phyloP scores from a whole-genome alignment of 2,329 filamentous ascomycete species.

The Cytospora leucostoma region DNA sequence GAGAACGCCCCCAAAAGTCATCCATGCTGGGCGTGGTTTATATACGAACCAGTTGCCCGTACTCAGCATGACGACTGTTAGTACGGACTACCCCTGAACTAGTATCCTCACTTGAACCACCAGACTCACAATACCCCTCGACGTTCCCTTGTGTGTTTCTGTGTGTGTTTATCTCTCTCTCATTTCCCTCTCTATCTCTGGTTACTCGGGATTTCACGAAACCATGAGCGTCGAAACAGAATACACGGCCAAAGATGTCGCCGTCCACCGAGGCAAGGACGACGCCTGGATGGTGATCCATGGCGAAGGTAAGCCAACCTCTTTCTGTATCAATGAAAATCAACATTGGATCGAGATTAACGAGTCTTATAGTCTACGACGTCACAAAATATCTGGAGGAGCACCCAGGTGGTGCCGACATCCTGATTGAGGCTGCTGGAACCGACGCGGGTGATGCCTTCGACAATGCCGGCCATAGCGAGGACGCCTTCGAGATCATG shows the following conservation, averaged over 20 bases:
- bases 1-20: conserved; percentile 12
- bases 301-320: conserved; percentile 47
- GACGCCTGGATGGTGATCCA: conserved; percentile 60
- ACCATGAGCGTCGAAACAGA: conserved; percentile 30
- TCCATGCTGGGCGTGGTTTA: conserved; percentile 6
- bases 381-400: conserved; percentile 59
- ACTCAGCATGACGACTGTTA: conserved; percentile 1
- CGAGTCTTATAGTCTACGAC: conserved; percentile 53
- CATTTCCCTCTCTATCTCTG: background rate
- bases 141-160: background rate
- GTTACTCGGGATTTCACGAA: background rate
- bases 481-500: conserved; percentile 52
- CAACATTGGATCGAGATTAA: background rate
- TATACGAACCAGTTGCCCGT: conserved; percentile 11
- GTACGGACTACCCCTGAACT: background rate
- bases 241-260: conserved; percentile 46
- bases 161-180: background rate
- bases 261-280: conserved; percentile 48
- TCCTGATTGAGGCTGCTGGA: conserved; percentile 75
- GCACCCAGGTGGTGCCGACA: conserved; percentile 74
- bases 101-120: background rate
- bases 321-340: no score
- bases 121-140: background rate
- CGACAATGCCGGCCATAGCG: conserved; percentile 82
- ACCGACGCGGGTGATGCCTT: conserved; percentile 79